Conservation (phyloP, 495 filamentous ascomycete species). For the Elasticomyces elasticus region DNA sequence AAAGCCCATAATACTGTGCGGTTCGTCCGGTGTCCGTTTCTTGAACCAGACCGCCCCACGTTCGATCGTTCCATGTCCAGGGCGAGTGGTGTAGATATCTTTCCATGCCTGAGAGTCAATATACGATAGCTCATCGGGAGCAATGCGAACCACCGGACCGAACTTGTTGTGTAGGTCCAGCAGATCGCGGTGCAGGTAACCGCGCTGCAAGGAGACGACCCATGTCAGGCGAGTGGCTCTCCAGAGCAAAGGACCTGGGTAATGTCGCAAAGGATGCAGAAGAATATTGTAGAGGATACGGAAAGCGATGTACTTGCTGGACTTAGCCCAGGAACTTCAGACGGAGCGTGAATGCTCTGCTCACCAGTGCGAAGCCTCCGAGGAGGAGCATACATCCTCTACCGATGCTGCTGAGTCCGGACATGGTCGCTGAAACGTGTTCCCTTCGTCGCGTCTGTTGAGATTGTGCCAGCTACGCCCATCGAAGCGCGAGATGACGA, state of each 20-base stretch:
- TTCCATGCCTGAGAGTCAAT: constrained; percentile 21
- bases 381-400: not conserved
- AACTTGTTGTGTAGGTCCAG: constrained; percentile 25
- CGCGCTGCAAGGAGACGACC: constrained; percentile 10
- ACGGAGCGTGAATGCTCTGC: not conserved
- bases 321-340: not conserved
- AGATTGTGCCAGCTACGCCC: too few relatives aligned
- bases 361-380: not conserved
- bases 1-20: constrained; percentile 10
- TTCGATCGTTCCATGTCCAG: not conserved
- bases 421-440: not conserved
- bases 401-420: not conserved
- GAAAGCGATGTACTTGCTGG: not conserved
- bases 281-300: constrained; percentile 21
- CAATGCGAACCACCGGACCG: constrained; percentile 25
- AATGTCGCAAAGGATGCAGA: constrained; percentile 23
- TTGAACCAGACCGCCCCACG: constrained; percentile 15
- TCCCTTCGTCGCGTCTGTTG: not conserved
- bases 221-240: constrained; percentile 18
- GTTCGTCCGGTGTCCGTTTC: constrained; percentile 4
- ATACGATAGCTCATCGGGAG: constrained; percentile 27
- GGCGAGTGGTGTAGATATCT: constrained; percentile 25
- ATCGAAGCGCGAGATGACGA: too few relatives aligned
- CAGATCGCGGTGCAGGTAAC: constrained; percentile 18
- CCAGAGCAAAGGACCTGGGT: constrained; percentile 23